phyloP scores from a whole-genome alignment of 2,329 filamentous ascomycete species.

The Biscogniauxia sp. region DNA sequence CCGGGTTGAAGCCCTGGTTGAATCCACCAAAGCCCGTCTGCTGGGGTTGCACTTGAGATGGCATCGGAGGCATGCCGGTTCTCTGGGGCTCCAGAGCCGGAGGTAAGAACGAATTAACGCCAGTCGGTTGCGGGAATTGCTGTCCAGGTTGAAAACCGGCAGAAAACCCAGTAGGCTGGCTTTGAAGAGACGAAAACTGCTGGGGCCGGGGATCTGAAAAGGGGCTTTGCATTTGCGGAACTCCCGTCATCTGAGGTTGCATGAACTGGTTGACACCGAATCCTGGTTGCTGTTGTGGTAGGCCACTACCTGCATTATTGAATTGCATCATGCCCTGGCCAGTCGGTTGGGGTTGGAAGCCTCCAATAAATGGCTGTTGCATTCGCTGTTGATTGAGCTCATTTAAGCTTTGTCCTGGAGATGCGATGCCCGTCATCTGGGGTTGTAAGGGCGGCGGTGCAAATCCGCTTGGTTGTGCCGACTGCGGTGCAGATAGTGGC shows the following conservation, averaged over 20 bases:
- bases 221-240: conserved; percentile 41
- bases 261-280: conserved; percentile 44
- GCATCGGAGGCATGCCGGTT: conserved; percentile 47
- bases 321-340: conserved; percentile 40
- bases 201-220: conserved; percentile 39
- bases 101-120: conserved; percentile 58
- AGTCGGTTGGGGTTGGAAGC: conserved; percentile 39
- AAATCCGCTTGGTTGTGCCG: conserved; percentile 72
- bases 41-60: conserved; percentile 44
- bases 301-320: conserved; percentile 32
- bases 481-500: conserved; percentile 83
- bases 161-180: conserved; percentile 64
- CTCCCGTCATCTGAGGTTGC: conserved; percentile 39
- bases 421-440: conserved; percentile 80
- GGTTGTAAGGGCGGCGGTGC: conserved; percentile 73
- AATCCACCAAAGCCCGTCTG: conserved; percentile 49
- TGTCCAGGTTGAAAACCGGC: conserved; percentile 36
- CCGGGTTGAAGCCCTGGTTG: conserved; percentile 43
- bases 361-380: conserved; percentile 56
- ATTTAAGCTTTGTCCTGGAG: conserved; percentile 72
- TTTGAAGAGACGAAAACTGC: conserved; percentile 50
- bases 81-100: conserved; percentile 59
- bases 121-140: conserved; percentile 48
- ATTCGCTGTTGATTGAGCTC: conserved; percentile 67
- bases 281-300: conserved; percentile 36